Evolutionary conservation across 768 basidiomycete species (phyloP).

Genomic region (Goffeauzyma gilvescens): DNA sequence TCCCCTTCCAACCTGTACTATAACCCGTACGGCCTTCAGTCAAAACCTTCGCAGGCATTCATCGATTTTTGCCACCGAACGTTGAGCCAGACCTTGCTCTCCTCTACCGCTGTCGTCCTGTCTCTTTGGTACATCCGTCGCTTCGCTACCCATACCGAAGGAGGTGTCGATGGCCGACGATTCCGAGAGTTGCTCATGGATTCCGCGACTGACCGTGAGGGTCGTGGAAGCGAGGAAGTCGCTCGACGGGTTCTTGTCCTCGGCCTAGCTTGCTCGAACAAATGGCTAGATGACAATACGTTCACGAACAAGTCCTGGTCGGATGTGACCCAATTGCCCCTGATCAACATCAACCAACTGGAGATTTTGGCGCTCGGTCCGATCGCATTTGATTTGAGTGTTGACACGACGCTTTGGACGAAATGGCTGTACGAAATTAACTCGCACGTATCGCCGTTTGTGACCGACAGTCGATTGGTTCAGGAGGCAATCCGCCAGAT

Average conservation of each 20-base stretch:
- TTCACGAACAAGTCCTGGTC: slow-evolving; percentile 21
- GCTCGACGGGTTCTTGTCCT: slow-evolving; percentile 13
- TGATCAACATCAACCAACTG: slow-evolving; percentile 15
- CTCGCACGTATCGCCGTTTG: slow-evolving; percentile 4
- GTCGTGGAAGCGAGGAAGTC: slow-evolving; percentile 12
- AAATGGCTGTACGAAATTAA: slow-evolving; percentile 11
- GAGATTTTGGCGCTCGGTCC: slow-evolving; percentile 15
- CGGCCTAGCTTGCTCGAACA: slow-evolving; percentile 18
- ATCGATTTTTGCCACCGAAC: slow-evolving; percentile 14
- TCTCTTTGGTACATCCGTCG: slow-evolving; percentile 17
- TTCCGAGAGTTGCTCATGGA: background rate
- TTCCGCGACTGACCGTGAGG: background rate
- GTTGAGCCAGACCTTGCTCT: slow-evolving; percentile 16
- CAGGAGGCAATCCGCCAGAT: slow-evolving; percentile 3
- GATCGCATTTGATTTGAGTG: slow-evolving; percentile 13
- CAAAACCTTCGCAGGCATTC: slow-evolving; percentile 7
- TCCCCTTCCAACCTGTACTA: background rate
- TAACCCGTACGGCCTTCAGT: slow-evolving; percentile 12
- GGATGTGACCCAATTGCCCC: slow-evolving; percentile 15
- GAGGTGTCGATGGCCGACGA: slow-evolving; percentile 13
- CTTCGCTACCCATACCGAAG: slow-evolving; percentile 14
- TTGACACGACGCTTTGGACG: slow-evolving; percentile 11
- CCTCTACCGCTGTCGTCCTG: slow-evolving; percentile 15
- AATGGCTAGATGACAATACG: slow-evolving; percentile 21
- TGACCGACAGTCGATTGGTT: slow-evolving; percentile 4